A percentile compares a stretch with the other conserved stretches of the same genome.
phyloP scores from a whole-genome alignment of 2,329 filamentous ascomycete genomes.

The Colletotrichum tropicicola region DNA sequence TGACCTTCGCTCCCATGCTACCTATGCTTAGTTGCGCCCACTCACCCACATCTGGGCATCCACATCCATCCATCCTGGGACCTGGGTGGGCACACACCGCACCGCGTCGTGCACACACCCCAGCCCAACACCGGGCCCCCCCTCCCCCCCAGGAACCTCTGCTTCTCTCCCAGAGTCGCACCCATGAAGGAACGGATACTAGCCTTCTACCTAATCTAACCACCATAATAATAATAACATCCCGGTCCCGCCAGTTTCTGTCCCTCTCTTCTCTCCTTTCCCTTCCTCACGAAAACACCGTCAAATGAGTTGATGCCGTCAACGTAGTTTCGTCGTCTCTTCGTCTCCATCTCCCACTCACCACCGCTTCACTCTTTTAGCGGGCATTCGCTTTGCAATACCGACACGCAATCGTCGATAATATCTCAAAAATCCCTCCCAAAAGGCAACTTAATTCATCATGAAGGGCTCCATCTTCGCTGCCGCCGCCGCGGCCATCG shows the following conservation, averaged over 20 bases:
- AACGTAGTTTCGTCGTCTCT: constrained; percentile 63
- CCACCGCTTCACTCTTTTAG: constrained; percentile 89
- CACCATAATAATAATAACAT: constrained; percentile 50
- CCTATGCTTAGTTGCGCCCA: constrained; percentile 5
- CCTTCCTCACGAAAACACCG: constrained; percentile 52
- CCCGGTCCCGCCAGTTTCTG: constrained; percentile 45
- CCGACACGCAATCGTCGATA: constrained; percentile 35
- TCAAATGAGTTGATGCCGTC: constrained; percentile 61
- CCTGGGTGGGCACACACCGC: constrained; percentile 27
- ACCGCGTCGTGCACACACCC: constrained; percentile 28
- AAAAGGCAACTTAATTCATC: constrained; percentile 50
- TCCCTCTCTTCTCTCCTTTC: constrained; percentile 43
- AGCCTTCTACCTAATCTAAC: constrained; percentile 26
- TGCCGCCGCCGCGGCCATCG: constrained; percentile 69
- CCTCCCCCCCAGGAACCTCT: constrained; percentile 11
- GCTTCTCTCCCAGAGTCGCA: constrained; percentile 19
- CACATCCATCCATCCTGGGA: constrained; percentile 11
- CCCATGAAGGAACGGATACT: constrained; percentile 28
- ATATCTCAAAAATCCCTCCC: constrained; percentile 38
- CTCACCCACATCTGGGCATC: constrained; percentile 9
- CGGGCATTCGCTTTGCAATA: constrained; percentile 73
- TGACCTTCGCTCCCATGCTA: constrained; percentile 1
- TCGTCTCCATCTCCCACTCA: constrained; percentile 53
- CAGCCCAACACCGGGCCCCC: not conserved
- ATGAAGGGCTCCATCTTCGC: constrained; percentile 81